Conservation (phyloP, 805 yeast species). For the Teunomyces pallodes region DNA sequence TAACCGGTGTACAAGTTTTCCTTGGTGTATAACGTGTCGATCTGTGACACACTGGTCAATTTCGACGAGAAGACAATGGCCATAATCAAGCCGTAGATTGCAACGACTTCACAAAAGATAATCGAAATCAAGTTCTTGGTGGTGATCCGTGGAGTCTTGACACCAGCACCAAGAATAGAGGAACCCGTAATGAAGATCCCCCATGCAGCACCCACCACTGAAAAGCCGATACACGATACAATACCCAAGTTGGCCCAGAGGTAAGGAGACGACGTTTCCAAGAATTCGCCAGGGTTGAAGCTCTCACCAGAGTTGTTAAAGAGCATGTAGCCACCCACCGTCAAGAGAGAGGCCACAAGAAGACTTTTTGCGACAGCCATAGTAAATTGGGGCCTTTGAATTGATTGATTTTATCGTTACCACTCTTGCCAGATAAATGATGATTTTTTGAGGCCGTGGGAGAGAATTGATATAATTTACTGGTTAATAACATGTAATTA, state of each 20-base stretch:
- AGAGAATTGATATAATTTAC: neutral
- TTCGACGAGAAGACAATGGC: slow-evolving; percentile 96
- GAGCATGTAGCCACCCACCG: slow-evolving; percentile 58
- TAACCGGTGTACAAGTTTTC: slow-evolving; percentile 92
- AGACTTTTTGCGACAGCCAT: slow-evolving; percentile 19
- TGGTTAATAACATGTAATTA: neutral
- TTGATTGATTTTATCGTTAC: neutral
- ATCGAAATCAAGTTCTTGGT: slow-evolving; percentile 95
- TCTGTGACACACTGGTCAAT: slow-evolving; percentile 58
- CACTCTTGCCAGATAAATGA: neutral
- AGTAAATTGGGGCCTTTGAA: slow-evolving; percentile 4
- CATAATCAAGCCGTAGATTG: slow-evolving; percentile 96
- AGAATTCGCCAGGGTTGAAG: slow-evolving; percentile 87
- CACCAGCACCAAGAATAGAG: slow-evolving; percentile 96
- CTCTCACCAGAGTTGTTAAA: slow-evolving; percentile 91
- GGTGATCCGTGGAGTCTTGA: slow-evolving; percentile 94
- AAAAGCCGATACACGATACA: slow-evolving; percentile 84
- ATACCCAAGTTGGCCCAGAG: slow-evolving; percentile 96
- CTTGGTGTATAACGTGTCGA: slow-evolving; percentile 64
- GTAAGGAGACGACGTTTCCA: slow-evolving; percentile 85
- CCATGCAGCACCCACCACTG: slow-evolving; percentile 99
- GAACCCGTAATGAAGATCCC: slow-evolving; percentile 96
- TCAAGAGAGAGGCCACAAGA: slow-evolving; percentile 30
- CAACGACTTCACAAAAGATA: slow-evolving; percentile 98
- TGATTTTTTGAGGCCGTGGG: neutral